Percentiles rank a stretch among this genome's conserved stretches.
These are phyloP conservation scores for Nitzschia sp. DNA, from an alignment of 108 stramenopile species.

Conservation along the genomic window DNA sequence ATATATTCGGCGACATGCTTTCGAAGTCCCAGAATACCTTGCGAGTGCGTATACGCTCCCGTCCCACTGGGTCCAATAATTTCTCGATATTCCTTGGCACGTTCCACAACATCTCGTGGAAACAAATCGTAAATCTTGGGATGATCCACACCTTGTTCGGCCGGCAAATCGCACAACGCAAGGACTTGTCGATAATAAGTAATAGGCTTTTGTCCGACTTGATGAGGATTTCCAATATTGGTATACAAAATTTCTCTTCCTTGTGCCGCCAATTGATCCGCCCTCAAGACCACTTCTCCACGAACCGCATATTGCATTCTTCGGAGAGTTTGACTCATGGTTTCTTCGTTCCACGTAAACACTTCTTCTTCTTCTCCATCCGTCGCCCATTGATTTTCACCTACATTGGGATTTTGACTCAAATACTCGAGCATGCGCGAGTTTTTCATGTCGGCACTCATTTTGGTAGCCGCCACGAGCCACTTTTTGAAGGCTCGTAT, in stretches of 20 bases:
- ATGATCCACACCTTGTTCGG: constrained; percentile 69
- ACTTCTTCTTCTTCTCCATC: constrained; percentile 28
- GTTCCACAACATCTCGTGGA: constrained; percentile 69
- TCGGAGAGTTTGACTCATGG: constrained; percentile 70
- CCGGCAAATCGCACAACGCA: constrained; percentile 84
- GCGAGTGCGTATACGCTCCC: constrained; percentile 70
- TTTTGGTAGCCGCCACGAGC: constrained; percentile 66
- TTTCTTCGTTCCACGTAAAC: constrained; percentile 69
- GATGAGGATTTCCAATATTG: constrained; percentile 97
- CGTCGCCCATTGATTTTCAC: constrained; percentile 29
- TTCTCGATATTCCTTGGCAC: constrained; percentile 62
- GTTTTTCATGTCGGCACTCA: constrained; percentile 56
- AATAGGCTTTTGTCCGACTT: constrained; percentile 89
- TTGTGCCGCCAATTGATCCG: constrained; percentile 70
- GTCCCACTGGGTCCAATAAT: constrained; percentile 71
- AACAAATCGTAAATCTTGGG: constrained; percentile 50
- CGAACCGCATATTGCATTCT: constrained; percentile 83
- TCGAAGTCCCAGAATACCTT: constrained; percentile 67
- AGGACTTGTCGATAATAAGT: constrained; percentile 86
- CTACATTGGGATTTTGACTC: constrained; percentile 43
- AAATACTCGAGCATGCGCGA: constrained; percentile 40
- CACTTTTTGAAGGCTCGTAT: constrained; percentile 52
- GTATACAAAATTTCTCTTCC: constrained; percentile 59
- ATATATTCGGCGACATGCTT: constrained; percentile 82
- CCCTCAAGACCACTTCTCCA: constrained; percentile 75